Conservation (phyloP, 2,329 filamentous ascomycete species). For the Fusarium sororula region DNA sequence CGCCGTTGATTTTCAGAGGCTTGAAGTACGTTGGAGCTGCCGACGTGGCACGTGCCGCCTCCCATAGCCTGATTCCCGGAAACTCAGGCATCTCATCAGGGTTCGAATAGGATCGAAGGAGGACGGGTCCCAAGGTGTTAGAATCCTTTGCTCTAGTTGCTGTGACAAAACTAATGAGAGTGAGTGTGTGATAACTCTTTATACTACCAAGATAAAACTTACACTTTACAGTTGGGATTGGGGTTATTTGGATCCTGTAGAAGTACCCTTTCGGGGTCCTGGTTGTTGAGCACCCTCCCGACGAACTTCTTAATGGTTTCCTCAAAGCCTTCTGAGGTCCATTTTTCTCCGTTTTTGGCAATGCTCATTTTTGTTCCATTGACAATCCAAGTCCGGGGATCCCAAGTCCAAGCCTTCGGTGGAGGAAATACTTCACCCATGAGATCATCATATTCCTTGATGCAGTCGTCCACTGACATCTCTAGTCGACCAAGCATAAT, state of each 20-base stretch:
- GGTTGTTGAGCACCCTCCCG: neutral
- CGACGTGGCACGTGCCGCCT: neutral
- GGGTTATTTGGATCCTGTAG: neutral
- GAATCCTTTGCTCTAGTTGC: fast-evolving
- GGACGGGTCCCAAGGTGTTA: neutral
- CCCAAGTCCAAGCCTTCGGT: too few relatives aligned
- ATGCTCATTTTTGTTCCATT: too few relatives aligned
- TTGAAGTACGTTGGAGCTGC: neutral
- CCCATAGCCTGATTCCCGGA: neutral
- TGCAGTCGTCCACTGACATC: neutral
- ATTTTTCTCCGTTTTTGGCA: neutral
- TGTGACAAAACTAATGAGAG: fast-evolving
- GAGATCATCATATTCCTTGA: neutral
- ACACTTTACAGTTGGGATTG: neutral
- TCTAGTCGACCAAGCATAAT: neutral
- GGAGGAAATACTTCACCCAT: neutral
- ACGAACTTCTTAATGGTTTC: neutral
- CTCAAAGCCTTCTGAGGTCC: neutral
- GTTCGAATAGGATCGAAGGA: neutral
- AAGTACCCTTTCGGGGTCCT: neutral
- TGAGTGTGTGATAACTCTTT: neutral
- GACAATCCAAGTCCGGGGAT: too few relatives aligned
- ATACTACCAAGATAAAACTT: neutral
- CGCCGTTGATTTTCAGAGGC: neutral
- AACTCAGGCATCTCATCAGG: neutral